Percentiles rank a stretch among this genome's conserved stretches.
These are phyloP conservation scores for Fusarium napiforme DNA, from an alignment of 2,329 filamentous ascomycete species.

Conservation along the genomic window DNA sequence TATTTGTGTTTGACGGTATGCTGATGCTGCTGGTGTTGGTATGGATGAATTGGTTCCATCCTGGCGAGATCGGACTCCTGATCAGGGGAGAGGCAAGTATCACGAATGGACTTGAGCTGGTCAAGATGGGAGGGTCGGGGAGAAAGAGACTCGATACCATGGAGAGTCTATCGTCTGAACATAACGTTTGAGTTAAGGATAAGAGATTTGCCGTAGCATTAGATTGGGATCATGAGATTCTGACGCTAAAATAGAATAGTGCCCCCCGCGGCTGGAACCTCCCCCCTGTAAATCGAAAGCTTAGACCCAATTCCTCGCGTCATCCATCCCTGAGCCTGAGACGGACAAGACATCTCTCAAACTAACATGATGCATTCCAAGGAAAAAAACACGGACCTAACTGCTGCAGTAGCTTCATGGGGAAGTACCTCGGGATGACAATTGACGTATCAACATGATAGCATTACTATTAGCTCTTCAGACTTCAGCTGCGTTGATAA, in stretches of 20 bases:
- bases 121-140: constrained; percentile 16
- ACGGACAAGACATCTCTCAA: constrained; percentile 13
- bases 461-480: not conserved
- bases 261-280: not conserved
- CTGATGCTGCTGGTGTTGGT: constrained; percentile 49
- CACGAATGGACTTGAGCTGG: constrained; percentile 40
- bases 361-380: constrained; percentile 6
- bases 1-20: constrained; percentile 53
- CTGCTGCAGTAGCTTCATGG: not conserved
- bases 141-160: constrained; percentile 11
- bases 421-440: not conserved
- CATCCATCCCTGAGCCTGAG: constrained; percentile 16
- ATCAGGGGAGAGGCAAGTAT: constrained; percentile 37
- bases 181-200: not conserved
- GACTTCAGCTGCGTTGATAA: not conserved
- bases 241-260: not conserved
- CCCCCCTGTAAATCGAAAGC: constrained; percentile 4
- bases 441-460: not conserved
- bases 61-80: constrained; percentile 44
- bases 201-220: not conserved
- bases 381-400: not conserved
- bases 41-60: constrained; percentile 47
- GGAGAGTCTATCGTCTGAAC: constrained; percentile 32
- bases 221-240: not conserved
- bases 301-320: constrained; percentile 7